phyloP scores from a whole-genome alignment of 1,139 yeast genomes.

The Pneumocystis canis region DNA sequence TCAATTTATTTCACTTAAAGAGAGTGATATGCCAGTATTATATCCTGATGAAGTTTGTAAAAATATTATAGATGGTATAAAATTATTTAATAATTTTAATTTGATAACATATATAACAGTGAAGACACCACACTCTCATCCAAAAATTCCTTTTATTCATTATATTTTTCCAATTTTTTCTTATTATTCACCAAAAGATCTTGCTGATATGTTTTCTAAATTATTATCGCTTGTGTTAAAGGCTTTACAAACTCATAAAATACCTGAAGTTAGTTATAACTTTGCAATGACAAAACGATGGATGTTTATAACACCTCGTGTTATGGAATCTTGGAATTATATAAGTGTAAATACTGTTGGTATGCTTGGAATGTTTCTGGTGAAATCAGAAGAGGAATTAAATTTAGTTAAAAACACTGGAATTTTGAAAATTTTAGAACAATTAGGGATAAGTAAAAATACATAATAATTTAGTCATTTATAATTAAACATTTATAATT shows the following conservation, averaged over 20 bases:
- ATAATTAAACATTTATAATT: not conserved
- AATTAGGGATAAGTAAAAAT: constrained; percentile 47
- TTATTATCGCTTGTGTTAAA: constrained; percentile 59
- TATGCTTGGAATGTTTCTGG: constrained; percentile 59
- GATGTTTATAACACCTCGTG: constrained; percentile 77
- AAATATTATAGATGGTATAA: constrained; percentile 19
- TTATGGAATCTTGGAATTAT: constrained; percentile 20
- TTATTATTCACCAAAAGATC: constrained; percentile 27
- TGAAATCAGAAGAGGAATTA: constrained; percentile 46
- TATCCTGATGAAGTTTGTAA: constrained; percentile 36
- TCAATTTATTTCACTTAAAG: constrained; percentile 54
- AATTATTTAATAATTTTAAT: not conserved
- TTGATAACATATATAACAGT: constrained; percentile 11
- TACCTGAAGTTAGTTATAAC: constrained; percentile 47
- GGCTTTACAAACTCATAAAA: constrained; percentile 35
- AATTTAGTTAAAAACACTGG: constrained; percentile 20
- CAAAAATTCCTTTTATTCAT: constrained; percentile 65
- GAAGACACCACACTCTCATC: constrained; percentile 42
- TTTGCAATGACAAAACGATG: constrained; percentile 66
- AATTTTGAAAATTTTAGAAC: constrained; percentile 32
- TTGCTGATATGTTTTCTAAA: constrained; percentile 53
- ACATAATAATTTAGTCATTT: constrained; percentile 17
- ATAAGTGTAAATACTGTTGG: constrained; percentile 72
- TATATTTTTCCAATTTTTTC: constrained; percentile 48
- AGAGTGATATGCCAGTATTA: constrained; percentile 31